Conservation (phyloP, 2,329 filamentous ascomycete genomes). For the Dryadomyces sulphureus region DNA sequence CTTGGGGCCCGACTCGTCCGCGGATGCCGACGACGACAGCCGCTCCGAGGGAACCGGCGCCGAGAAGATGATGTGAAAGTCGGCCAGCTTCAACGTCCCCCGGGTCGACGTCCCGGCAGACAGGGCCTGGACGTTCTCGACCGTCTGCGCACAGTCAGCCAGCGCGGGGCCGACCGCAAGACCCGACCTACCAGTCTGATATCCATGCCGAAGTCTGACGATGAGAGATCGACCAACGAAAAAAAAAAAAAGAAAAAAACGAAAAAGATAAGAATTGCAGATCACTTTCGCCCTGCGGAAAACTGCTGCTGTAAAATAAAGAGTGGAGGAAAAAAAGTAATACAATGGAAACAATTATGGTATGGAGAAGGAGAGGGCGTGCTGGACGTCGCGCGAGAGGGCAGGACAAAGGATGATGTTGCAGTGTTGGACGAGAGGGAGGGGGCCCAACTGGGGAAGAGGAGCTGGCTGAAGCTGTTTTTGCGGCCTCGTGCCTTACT, state of each 20-base stretch:
- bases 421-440: not conserved
- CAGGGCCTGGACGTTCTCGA: constrained; percentile 46
- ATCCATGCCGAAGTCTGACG: not conserved
- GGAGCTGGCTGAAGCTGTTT: not conserved
- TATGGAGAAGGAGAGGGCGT: no score
- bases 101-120: constrained; percentile 40
- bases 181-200: not conserved
- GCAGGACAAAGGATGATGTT: not conserved
- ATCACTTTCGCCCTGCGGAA: not conserved
- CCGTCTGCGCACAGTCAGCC: constrained; percentile 19
- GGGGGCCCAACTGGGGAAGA: not conserved
- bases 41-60: constrained; percentile 23
- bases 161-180: not conserved
- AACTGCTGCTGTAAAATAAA: no score
- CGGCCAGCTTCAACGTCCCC: constrained; percentile 45
- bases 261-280: not conserved
- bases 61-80: constrained; percentile 45
- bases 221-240: not conserved
- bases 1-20: constrained; percentile 6
- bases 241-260: no score
- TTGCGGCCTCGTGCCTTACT: not conserved
- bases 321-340: no score
- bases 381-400: not conserved
- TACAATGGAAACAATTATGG: no score
- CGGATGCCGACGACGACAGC: constrained; percentile 11